Evolutionary conservation across 1,284 basidiomycete species (phyloP).

Genomic region (Tremellales sp.): DNA sequence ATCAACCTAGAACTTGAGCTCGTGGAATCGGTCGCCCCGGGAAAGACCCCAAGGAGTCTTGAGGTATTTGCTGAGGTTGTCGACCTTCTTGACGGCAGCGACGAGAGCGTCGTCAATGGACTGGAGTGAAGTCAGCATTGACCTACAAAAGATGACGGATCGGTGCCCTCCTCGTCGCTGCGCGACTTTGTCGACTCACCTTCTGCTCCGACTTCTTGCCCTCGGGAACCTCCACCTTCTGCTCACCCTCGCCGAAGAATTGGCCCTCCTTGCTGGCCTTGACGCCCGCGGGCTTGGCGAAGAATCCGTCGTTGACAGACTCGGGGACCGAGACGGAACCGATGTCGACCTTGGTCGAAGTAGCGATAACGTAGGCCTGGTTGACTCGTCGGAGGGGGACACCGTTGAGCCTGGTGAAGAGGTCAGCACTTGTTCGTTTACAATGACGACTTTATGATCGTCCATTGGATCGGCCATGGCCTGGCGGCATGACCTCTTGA

Average conservation of each 20-base stretch:
- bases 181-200: slow-evolving; percentile 43
- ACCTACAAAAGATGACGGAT: neutral
- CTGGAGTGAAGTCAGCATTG: slow-evolving; percentile 17
- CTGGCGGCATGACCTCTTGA: neutral
- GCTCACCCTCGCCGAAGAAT: slow-evolving; percentile 93
- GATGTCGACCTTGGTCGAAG: slow-evolving; percentile 91
- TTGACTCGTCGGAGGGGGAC: slow-evolving; percentile 97
- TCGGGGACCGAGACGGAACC: slow-evolving; percentile 66
- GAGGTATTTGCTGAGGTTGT: slow-evolving; percentile 90
- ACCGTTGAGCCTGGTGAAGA: slow-evolving; percentile 72
- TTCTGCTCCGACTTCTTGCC: slow-evolving; percentile 92
- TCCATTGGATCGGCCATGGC: too few relatives aligned
- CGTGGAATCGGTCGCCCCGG: slow-evolving; percentile 64
- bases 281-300: slow-evolving; percentile 74
- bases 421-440: slow-evolving; percentile 7
- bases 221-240: slow-evolving; percentile 87
- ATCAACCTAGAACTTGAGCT: slow-evolving; percentile 48
- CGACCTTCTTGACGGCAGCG: slow-evolving; percentile 85
- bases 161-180: neutral
- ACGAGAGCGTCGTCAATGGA: slow-evolving; percentile 76
- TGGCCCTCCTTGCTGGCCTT: slow-evolving; percentile 82
- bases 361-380: slow-evolving; percentile 99
- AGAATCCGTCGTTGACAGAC: slow-evolving; percentile 94
- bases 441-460: neutral
- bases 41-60: slow-evolving; percentile 90